phyloP scores from a whole-genome alignment of 345 rosid genomes.

The Hibiscus tridactylites region DNA sequence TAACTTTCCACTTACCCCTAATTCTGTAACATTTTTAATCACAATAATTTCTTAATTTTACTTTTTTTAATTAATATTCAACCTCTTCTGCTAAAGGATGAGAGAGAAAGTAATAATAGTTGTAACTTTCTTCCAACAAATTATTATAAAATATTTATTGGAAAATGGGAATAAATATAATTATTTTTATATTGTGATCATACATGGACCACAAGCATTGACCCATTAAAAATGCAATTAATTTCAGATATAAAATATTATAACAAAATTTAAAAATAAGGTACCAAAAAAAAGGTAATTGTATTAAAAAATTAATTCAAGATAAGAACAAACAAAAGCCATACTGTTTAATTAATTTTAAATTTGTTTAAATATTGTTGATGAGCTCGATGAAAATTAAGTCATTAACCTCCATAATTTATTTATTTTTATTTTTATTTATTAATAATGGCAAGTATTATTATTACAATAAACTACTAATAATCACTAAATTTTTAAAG shows the following conservation, averaged over 20 bases:
- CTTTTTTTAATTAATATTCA: not conserved
- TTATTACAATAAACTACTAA: too few relatives aligned
- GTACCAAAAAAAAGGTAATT: constrained; percentile 13
- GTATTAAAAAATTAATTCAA: constrained; percentile 15
- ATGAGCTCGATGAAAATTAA: not conserved
- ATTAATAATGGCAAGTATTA: too few relatives aligned
- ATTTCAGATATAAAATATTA: constrained; percentile 12
- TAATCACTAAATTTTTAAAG: too few relatives aligned
- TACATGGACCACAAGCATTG: constrained; percentile 34
- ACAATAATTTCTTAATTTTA: too few relatives aligned
- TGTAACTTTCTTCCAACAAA: not conserved
- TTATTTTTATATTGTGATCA: constrained; percentile 3
- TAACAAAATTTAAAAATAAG: constrained; percentile 16
- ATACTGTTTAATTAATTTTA: constrained; percentile 18
- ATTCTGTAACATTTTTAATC: too few relatives aligned
- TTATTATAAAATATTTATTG: not conserved
- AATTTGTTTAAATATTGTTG: too few relatives aligned
- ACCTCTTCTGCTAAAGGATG: not conserved
- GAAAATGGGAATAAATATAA: constrained; percentile 10
- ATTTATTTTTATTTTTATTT: too few relatives aligned
- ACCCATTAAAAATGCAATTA: constrained; percentile 25
- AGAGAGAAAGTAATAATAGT: not conserved
- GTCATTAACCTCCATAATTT: not conserved
- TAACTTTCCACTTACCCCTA: too few relatives aligned
- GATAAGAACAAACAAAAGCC: constrained; percentile 40